These are phyloP conservation scores for Cryptococcus sp. DNA, from an alignment of 1,284 basidiomycete genomes.

Conservation along the genomic window DNA sequence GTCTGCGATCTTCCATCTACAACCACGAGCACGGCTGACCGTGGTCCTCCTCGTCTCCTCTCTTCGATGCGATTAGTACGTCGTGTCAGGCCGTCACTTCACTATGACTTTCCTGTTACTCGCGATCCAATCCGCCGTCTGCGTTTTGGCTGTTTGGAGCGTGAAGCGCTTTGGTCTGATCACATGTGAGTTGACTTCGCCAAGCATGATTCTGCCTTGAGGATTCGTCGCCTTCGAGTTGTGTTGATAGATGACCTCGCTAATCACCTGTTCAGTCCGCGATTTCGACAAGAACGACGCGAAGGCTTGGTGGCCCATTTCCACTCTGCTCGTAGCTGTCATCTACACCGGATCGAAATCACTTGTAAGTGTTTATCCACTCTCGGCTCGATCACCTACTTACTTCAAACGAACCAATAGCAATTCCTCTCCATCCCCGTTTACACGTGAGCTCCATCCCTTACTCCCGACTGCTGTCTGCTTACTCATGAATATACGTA, in stretches of 20 bases:
- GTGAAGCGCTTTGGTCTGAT: constrained; percentile 83
- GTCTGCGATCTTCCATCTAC: background rate
- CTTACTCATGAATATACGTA: constrained; percentile 9
- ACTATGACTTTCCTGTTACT: constrained; percentile 97
- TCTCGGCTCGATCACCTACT: background rate
- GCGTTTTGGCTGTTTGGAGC: constrained; percentile 70
- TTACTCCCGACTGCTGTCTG: background rate
- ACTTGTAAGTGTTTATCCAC: constrained; percentile 60
- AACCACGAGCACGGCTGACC: background rate
- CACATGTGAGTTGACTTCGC: constrained; percentile 56
- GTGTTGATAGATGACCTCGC: background rate
- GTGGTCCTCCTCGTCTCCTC: background rate
- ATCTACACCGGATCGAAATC: constrained; percentile 99
- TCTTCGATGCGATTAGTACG: constrained; percentile 45
- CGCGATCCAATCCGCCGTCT: constrained; percentile 86
- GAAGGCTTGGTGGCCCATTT: constrained; percentile 92
- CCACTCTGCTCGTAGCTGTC: constrained; percentile 84
- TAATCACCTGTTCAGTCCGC: constrained; percentile 57
- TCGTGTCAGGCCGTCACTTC: constrained; percentile 90
- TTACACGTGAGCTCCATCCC: constrained; percentile 62
- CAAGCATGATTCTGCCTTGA: background rate
- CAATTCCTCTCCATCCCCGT: constrained; percentile 93
- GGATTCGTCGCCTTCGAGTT: background rate
- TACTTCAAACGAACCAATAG: constrained; percentile 53
- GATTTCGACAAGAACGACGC: constrained; percentile 82